Evolutionary conservation across 1,284 basidiomycete genomes (phyloP).

Genomic region (Leccinum pallidistipes): DNA sequence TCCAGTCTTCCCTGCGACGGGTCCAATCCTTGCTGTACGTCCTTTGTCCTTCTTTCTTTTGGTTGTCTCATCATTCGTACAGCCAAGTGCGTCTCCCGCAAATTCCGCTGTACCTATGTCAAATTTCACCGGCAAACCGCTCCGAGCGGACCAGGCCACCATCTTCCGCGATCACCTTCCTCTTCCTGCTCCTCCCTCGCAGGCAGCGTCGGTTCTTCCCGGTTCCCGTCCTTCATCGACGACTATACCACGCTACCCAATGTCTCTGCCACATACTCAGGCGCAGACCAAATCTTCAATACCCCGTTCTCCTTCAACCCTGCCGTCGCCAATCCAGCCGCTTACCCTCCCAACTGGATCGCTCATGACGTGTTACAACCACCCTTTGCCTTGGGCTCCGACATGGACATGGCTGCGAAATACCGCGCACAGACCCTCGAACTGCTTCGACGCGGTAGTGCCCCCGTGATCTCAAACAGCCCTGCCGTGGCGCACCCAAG

Average conservation of each 20-base stretch:
- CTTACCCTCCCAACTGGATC: constrained; percentile 21
- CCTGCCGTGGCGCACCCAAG: constrained; percentile 9
- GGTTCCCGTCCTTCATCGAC: constrained; percentile 30
- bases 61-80: constrained; percentile 4
- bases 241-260: constrained; percentile 36
- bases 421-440: constrained; percentile 50
- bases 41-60: neutral
- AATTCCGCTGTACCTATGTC: constrained; percentile 78
- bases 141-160: constrained; percentile 68
- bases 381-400: constrained; percentile 22
- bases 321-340: constrained; percentile 3
- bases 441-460: constrained; percentile 37
- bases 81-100: constrained; percentile 80
- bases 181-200: constrained; percentile 20
- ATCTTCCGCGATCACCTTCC: constrained; percentile 36
- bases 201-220: constrained; percentile 1
- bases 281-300: constrained; percentile 36
- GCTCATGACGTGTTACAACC: constrained; percentile 21
- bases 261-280: constrained; percentile 9
- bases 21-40: constrained; percentile 62
- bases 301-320: constrained; percentile 36
- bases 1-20: constrained; percentile 80
- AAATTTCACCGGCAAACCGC: constrained; percentile 84
- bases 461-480: constrained; percentile 10
- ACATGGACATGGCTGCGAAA: constrained; percentile 46